Conservation (phyloP, 768 basidiomycete genomes). For the Russula compacta region DNA sequence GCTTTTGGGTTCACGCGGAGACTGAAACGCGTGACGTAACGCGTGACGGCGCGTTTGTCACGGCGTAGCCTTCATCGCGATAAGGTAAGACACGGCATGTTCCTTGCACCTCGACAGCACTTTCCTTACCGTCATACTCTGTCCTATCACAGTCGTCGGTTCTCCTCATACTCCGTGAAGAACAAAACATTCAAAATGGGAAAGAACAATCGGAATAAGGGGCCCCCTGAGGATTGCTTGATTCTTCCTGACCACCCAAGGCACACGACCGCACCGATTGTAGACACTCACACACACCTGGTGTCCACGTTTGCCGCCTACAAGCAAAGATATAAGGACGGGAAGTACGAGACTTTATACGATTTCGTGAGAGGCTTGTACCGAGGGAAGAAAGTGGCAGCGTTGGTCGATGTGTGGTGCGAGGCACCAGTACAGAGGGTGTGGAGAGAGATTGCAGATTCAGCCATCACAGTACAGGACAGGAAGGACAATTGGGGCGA, state of each 20-base stretch:
- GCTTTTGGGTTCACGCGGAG: slow-evolving; percentile 12
- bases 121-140: not conserved
- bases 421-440: slow-evolving; percentile 57
- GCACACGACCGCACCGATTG: slow-evolving; percentile 33
- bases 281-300: slow-evolving; percentile 86
- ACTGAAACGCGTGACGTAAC: slow-evolving; percentile 20
- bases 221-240: slow-evolving; percentile 12
- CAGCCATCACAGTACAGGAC: slow-evolving; percentile 44
- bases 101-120: not conserved
- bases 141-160: not conserved
- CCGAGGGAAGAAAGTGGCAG: slow-evolving; percentile 44
- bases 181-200: not conserved
- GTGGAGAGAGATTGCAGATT: slow-evolving; percentile 71
- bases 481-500: slow-evolving; percentile 51
- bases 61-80: not conserved
- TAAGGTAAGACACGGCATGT: not conserved
- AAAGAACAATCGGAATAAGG: slow-evolving; percentile 17
- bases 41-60: slow-evolving; percentile 14
- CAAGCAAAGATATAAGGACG: slow-evolving; percentile 48
- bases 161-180: not conserved
- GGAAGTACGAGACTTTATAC: slow-evolving; percentile 44
- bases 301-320: slow-evolving; percentile 63
- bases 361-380: slow-evolving; percentile 64
- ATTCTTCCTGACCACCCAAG: slow-evolving; percentile 13
- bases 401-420: slow-evolving; percentile 84